Evolutionary conservation across 148 eudicot species (phyloP).

Genomic region (Amaranthus cruentus): DNA sequence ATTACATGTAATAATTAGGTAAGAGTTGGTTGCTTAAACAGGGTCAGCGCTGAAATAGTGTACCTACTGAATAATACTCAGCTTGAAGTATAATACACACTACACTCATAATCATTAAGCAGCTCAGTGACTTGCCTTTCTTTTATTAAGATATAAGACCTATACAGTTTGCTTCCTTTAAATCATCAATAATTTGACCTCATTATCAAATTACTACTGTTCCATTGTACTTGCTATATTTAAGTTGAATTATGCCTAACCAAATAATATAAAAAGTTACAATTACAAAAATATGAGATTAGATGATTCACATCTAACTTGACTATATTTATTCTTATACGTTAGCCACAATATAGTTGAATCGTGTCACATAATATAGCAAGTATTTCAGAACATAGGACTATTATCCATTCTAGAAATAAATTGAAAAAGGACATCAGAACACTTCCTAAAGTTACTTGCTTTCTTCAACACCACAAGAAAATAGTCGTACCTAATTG

Average conservation of each 20-base stretch:
- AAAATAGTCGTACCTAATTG: slow-evolving; percentile 26
- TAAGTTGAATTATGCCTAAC: no score
- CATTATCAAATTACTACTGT: no score
- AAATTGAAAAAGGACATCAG: not conserved
- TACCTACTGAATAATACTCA: slow-evolving; percentile 16
- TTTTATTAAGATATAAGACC: slow-evolving; percentile 14
- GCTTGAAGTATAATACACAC: slow-evolving; percentile 1
- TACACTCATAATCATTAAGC: not conserved
- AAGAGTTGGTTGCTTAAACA: slow-evolving; percentile 8
- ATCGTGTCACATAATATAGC: no score
- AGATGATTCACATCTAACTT: no score
- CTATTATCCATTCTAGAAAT: slow-evolving; percentile 7
- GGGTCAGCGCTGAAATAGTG: slow-evolving; percentile 14
- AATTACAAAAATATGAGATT: no score
- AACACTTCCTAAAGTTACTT: not conserved
- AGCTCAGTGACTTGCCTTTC: not conserved
- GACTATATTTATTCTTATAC: no score
- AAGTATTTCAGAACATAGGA: not conserved
- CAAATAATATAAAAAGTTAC: no score
- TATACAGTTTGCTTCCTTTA: not conserved
- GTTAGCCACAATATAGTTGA: no score
- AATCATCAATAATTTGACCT: not conserved
- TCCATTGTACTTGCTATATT: no score
- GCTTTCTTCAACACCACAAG: slow-evolving; percentile 7
- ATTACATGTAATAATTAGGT: not conserved